Evolutionary conservation across 441 rosid genomes (phyloP).

Genomic region (Sinapis alba): DNA sequence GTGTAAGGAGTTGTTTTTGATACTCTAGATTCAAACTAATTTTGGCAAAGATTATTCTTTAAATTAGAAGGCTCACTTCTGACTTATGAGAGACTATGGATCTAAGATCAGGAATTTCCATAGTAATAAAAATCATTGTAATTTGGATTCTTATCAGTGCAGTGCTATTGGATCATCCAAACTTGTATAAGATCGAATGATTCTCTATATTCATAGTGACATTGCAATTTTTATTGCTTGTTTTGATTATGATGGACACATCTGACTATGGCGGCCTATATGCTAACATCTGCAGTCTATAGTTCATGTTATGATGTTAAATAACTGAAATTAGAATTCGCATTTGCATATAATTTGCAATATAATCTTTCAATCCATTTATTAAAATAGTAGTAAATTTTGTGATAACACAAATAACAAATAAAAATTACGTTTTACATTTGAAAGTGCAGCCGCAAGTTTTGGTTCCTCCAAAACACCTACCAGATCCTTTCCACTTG

Average conservation of each 20-base stretch:
- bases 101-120: too few species aligned
- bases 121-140: too few species aligned
- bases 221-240: not conserved
- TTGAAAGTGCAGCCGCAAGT: not conserved
- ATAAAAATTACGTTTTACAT: not conserved
- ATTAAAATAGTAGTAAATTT: not conserved
- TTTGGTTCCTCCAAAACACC: not conserved
- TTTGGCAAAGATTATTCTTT: too few species aligned
- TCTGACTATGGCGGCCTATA: not conserved
- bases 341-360: not conserved
- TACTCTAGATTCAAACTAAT: too few species aligned
- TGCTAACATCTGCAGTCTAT: not conserved
- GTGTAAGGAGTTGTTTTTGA: too few species aligned
- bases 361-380: not conserved
- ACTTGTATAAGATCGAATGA: not conserved
- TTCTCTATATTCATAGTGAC: not conserved
- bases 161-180: not conserved
- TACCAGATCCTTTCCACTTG: constrained; percentile 1
- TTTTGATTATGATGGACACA: not conserved
- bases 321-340: not conserved
- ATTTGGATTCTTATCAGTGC: not conserved
- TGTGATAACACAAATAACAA: not conserved
- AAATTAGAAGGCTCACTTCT: too few species aligned
- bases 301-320: not conserved
- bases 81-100: too few species aligned